Conservation (phyloP, 1,139 yeast species). For the Lodderomyces theae region DNA sequence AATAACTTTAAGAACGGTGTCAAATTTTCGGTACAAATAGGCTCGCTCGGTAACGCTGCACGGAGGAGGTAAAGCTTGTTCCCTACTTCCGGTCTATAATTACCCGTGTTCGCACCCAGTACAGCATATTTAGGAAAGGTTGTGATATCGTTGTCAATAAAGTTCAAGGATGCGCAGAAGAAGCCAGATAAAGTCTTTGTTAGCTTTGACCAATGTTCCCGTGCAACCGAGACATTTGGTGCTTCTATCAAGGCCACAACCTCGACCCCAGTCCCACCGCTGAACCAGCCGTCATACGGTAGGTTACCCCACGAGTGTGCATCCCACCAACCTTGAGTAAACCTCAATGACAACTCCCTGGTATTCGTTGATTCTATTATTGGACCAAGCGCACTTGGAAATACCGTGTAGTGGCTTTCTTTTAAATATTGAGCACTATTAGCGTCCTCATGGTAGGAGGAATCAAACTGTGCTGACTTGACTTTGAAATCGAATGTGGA, state of each 20-base stretch:
- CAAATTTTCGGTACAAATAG: constrained; percentile 94
- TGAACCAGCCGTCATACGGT: constrained; percentile 64
- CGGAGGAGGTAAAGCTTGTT: constrained; percentile 58
- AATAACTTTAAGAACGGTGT: constrained; percentile 88
- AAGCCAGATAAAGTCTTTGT: constrained; percentile 82
- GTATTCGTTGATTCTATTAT: constrained; percentile 65
- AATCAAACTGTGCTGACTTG: constrained; percentile 45
- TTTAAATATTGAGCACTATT: constrained; percentile 13
- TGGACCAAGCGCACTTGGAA: constrained; percentile 83
- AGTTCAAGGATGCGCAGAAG: constrained; percentile 93
- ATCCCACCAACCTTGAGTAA: constrained; percentile 97
- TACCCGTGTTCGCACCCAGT: constrained; percentile 1
- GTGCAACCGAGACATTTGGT: constrained; percentile 50
- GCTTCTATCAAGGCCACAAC: constrained; percentile 86
- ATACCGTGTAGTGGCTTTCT: constrained; percentile 59
- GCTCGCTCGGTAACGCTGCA: constrained; percentile 93
- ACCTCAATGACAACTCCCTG: constrained; percentile 75
- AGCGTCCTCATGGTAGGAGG: constrained; percentile 16
- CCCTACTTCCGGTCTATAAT: constrained; percentile 19
- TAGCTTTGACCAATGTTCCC: constrained; percentile 64
- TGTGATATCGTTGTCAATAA: constrained; percentile 77
- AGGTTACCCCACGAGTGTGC: constrained; percentile 82
- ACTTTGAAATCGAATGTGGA: constrained; percentile 68
- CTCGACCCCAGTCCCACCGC: constrained; percentile 97
- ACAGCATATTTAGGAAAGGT: constrained; percentile 56